Conservation (phyloP, 2,329 filamentous ascomycete genomes). For the Huntiella savannae region DNA sequence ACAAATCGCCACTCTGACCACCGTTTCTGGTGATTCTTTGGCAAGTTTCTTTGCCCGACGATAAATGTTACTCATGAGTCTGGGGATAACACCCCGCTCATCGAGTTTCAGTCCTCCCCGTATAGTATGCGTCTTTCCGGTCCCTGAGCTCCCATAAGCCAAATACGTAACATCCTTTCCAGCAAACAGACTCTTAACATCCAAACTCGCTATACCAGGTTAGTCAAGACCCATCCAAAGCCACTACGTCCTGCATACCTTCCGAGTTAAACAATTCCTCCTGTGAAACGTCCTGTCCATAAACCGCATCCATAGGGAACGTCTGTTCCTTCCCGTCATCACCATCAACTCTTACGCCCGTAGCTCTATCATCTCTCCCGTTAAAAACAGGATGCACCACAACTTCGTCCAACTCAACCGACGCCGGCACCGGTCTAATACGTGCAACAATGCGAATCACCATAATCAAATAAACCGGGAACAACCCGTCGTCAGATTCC, state of each 20-base stretch:
- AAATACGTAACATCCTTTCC: constrained; percentile 80
- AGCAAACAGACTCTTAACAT: constrained; percentile 78
- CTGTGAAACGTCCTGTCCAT: constrained; percentile 61
- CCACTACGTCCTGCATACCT: constrained; percentile 30
- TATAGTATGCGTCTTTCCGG: constrained; percentile 93
- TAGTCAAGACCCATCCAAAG: neutral
- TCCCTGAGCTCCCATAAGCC: constrained; percentile 83
- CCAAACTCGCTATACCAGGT: constrained; percentile 50
- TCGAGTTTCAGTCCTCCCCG: constrained; percentile 71
- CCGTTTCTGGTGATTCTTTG: constrained; percentile 56
- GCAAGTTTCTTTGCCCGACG: constrained; percentile 66
- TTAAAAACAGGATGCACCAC: constrained; percentile 55
- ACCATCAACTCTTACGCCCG: constrained; percentile 86
- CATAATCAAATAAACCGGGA: constrained; percentile 21
- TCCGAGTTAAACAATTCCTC: constrained; percentile 78
- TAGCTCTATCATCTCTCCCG: constrained; percentile 40
- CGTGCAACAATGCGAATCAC: constrained; percentile 74
- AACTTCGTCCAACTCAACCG: constrained; percentile 70
- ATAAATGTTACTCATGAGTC: constrained; percentile 70
- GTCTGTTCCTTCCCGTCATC: constrained; percentile 81
- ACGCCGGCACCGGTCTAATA: constrained; percentile 70
- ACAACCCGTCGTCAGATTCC: neutral
- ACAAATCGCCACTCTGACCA: constrained; percentile 58
- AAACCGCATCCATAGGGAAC: constrained; percentile 89
- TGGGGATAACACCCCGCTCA: constrained; percentile 73